Percentiles rank a stretch among this genome's conserved stretches.
phyloP scores from a whole-genome alignment of 352 stramenopile species.

The Phytopythium aichiense region DNA sequence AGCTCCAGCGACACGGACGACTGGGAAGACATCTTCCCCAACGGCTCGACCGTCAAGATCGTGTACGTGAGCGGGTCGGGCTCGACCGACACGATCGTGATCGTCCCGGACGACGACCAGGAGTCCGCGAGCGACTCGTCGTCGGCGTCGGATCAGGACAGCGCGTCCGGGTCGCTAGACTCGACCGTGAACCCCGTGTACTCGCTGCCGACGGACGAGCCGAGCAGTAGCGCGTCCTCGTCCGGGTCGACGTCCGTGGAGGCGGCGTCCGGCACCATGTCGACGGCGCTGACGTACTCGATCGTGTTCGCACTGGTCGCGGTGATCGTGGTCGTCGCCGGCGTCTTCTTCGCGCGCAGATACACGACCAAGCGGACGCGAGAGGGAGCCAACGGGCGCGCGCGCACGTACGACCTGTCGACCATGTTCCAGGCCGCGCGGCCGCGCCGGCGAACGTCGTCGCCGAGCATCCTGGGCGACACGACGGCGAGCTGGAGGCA shows the following conservation, averaged over 20 bases:
- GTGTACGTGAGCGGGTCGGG: slow-evolving; percentile 27
- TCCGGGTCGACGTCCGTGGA: slow-evolving; percentile 10
- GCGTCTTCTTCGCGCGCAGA: slow-evolving; percentile 18
- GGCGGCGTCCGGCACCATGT: slow-evolving; percentile 15
- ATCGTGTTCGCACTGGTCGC: slow-evolving; percentile 21
- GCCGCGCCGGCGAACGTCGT: neutral
- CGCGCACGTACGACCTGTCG: slow-evolving; percentile 8
- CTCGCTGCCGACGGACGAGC: slow-evolving; percentile 15
- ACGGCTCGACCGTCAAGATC: slow-evolving; percentile 40
- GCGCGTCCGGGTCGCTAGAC: slow-evolving; percentile 11
- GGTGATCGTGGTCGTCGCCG: slow-evolving; percentile 14
- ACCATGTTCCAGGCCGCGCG: slow-evolving; percentile 3
- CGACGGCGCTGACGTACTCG: slow-evolving; percentile 15
- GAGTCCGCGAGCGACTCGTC: slow-evolving; percentile 7
- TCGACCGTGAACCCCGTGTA: slow-evolving; percentile 12
- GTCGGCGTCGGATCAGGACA: slow-evolving; percentile 14
- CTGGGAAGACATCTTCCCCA: slow-evolving; percentile 34
- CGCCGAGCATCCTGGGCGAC: slow-evolving; percentile 20
- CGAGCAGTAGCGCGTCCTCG: slow-evolving; percentile 12
- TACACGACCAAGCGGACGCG: neutral
- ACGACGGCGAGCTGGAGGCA: slow-evolving; percentile 23
- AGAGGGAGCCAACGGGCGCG: neutral
- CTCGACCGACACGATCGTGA: slow-evolving; percentile 26
- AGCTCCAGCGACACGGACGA: slow-evolving; percentile 22
- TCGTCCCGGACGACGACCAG: slow-evolving; percentile 20